Evolutionary conservation across 2,329 filamentous ascomycete species (phyloP).

Genomic region (Hymenoscyphus salicellus): DNA sequence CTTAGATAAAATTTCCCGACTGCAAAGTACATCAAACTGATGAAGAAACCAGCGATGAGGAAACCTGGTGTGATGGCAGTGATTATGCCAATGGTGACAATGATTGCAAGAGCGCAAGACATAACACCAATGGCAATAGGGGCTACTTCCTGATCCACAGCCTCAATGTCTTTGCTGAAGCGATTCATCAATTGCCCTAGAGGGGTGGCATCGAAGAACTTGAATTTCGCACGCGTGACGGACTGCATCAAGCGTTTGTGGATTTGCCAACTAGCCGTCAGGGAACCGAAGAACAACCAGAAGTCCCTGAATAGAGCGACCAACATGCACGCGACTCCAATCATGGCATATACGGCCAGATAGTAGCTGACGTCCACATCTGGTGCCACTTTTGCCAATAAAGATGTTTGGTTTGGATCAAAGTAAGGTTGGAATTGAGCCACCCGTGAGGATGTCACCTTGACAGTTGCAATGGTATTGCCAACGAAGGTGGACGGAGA

Average conservation of each 20-base stretch:
- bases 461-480: constrained; percentile 31
- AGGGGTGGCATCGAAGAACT: constrained; percentile 95
- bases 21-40: constrained; percentile 75
- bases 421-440: constrained; percentile 35
- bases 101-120: constrained; percentile 61
- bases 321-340: constrained; percentile 74
- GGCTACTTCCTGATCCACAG: constrained; percentile 92
- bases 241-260: constrained; percentile 75
- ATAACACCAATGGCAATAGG: constrained; percentile 79
- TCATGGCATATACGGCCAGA: constrained; percentile 73
- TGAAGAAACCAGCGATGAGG: constrained; percentile 80
- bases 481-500: constrained; percentile 28
- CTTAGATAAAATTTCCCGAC: constrained; percentile 86
- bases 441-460: constrained; percentile 27
- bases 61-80: constrained; percentile 87
- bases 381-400: constrained; percentile 32
- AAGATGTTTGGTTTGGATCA: constrained; percentile 33
- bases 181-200: constrained; percentile 96
- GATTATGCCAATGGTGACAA: constrained; percentile 86
- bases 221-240: constrained; percentile 87
- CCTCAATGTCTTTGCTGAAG: constrained; percentile 96
- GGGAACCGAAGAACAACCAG: constrained; percentile 87
- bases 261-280: constrained; percentile 81
- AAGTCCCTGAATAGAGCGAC: constrained; percentile 79
- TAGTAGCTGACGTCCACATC: constrained; percentile 82